Conservation (phyloP, 1,284 basidiomycete genomes). For the Hemileia vastatrix region DNA sequence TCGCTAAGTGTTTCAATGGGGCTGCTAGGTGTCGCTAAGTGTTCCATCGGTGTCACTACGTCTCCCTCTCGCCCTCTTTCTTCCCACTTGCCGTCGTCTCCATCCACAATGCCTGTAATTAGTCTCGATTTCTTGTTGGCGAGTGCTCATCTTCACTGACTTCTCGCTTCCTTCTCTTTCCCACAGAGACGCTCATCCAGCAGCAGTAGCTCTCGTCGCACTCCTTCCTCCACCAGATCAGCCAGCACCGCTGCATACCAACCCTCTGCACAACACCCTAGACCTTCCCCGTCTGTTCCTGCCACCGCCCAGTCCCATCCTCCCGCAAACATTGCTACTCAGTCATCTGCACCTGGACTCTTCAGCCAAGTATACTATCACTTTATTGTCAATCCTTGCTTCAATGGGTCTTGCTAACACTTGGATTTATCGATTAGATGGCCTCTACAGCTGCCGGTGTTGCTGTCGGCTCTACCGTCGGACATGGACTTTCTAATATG, state of each 20-base stretch:
- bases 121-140: too few relatives aligned
- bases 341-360: conserved; percentile 14
- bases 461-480: conserved; percentile 51
- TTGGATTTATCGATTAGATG: conserved; percentile 47
- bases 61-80: too few relatives aligned
- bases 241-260: conserved; percentile 62
- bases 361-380: conserved; percentile 12
- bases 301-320: conserved; percentile 1
- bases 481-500: conserved; percentile 52
- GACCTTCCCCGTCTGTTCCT: conserved; percentile 3
- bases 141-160: too few relatives aligned
- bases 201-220: conserved; percentile 18
- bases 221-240: conserved; percentile 48
- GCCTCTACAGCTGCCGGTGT: conserved; percentile 52
- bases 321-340: conserved; percentile 9
- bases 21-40: too few relatives aligned
- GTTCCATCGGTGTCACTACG: too few relatives aligned
- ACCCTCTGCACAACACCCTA: conserved; percentile 56
- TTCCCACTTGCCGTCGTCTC: too few relatives aligned
- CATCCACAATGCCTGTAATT: too few relatives aligned
- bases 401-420: not conserved
- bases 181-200: conserved; percentile 6
- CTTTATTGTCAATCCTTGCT: not conserved
- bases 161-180: too few relatives aligned
- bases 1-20: too few relatives aligned